phyloP scores from a whole-genome alignment of 2,329 filamentous ascomycete species.

The Shiraia sp. region DNA sequence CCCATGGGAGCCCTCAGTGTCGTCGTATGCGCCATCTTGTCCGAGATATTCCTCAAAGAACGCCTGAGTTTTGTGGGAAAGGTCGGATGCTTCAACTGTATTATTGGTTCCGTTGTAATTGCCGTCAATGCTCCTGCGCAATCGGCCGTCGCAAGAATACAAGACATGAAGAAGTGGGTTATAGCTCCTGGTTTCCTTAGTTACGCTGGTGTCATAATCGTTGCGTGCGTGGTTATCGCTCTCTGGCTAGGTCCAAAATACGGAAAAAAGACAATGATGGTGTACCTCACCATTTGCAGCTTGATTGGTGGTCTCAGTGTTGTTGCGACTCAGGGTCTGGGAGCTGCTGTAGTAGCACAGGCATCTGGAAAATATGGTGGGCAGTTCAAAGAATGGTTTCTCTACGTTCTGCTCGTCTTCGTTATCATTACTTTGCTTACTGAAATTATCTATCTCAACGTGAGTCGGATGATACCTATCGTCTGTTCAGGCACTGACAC shows the following conservation, averaged over 20 bases:
- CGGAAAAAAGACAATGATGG: constrained; percentile 96
- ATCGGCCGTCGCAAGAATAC: constrained; percentile 82
- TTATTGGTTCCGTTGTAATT: constrained; percentile 90
- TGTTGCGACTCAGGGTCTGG: constrained; percentile 90
- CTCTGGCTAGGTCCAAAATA: constrained; percentile 84
- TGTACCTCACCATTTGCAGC: constrained; percentile 96
- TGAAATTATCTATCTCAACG: constrained; percentile 94
- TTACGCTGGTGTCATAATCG: constrained; percentile 81
- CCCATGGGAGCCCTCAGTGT: constrained; percentile 89
- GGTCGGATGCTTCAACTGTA: constrained; percentile 92
- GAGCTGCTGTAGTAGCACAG: constrained; percentile 87
- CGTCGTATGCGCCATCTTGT: constrained; percentile 87
- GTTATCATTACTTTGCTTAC: constrained; percentile 86
- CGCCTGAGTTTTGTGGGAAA: constrained; percentile 94
- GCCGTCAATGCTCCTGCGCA: constrained; percentile 89
- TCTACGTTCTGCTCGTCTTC: constrained; percentile 90
- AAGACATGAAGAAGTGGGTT: constrained; percentile 89
- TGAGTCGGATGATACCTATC: constrained; percentile 55
- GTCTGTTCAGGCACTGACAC: constrained; percentile 34
- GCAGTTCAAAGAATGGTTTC: constrained; percentile 97
- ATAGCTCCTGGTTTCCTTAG: constrained; percentile 83
- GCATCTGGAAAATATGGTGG: constrained; percentile 68
- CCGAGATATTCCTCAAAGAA: constrained; percentile 94
- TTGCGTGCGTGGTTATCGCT: constrained; percentile 72
- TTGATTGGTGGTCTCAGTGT: constrained; percentile 92